Evolutionary conservation across 2,329 filamentous ascomycete genomes (phyloP), one percentile per base, ranked within the genome.

Genomic region (Balansia obtecta): DNA sequence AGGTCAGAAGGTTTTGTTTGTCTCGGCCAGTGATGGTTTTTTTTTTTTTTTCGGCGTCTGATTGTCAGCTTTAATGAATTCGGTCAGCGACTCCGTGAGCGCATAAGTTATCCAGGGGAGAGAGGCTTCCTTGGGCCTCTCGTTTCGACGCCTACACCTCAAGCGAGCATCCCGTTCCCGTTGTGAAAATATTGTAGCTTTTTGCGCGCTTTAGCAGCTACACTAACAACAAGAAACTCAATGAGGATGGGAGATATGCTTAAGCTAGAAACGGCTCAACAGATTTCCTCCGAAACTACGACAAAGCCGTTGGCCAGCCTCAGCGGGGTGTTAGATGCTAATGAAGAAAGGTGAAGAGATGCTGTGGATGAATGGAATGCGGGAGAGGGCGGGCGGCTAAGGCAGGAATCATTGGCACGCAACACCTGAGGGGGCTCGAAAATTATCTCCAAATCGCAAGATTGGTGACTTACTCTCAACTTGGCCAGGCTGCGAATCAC

Each of bases 291-390:
- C 30, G 18, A 20, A 37, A 22, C 33, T n/a, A 22, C 15, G 38
- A 38, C 15, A 27, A 34, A 30, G 13, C 46, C 32, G 13, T 42
- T 27, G 43, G 43, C 22, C 27, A 34, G 27, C 18, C 18, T 9
- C 41, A 16, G 40, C 15, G 27, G 32, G 42, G 40, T 16, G 33
- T 10, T 39, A 52, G 44, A 44, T 33, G 44, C 22, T 41, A 27
- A 10, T 13, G 15, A 22, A 27, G 30, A 37, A 34, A 37, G 18
- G 45, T 34, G 30, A 46, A 33, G 43, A 52, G 43, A 39, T 32
- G n/a, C 22, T 53, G 9, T 46, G n/a, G 22, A 34, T 50, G 45
- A 42, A 48, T 16, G 51, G 41, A 53, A 45, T 48, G 51, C 40
- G 51, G 48, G 45, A 47, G 48, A 30, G 41, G 32, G 45, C 30